Conservation (phyloP, 441 rosid species). For the Flueggea neowawraea region DNA sequence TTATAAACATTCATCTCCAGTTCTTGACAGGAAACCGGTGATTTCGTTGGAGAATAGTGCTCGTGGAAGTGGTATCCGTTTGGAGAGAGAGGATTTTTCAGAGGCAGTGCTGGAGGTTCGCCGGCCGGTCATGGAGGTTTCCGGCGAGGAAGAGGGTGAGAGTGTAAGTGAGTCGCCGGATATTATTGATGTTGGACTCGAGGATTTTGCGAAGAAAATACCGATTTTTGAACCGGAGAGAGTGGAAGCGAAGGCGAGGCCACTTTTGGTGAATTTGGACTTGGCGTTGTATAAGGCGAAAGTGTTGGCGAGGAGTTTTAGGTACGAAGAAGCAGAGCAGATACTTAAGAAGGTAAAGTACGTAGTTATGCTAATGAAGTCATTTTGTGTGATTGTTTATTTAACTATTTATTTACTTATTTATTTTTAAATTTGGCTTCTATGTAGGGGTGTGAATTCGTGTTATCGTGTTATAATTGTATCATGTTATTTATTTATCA, state of each 20-base stretch:
- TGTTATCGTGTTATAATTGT: no score
- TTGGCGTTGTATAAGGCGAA: slow-evolving; percentile 82
- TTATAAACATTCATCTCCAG: slow-evolving; percentile 26
- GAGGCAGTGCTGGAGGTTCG: slow-evolving; percentile 51
- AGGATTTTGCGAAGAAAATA: slow-evolving; percentile 75
- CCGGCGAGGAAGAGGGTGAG: slow-evolving; percentile 15
- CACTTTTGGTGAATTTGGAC: slow-evolving; percentile 72
- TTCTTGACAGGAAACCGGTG: slow-evolving; percentile 30
- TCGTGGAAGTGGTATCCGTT: not conserved
- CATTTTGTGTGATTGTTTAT: no score
- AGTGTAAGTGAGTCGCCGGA: slow-evolving; percentile 27
- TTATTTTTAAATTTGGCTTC: no score
- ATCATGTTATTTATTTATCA: no score
- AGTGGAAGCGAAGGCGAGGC: slow-evolving; percentile 30
- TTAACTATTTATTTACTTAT: no score
- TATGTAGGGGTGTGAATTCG: no score
- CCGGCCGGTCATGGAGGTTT: slow-evolving; percentile 57
- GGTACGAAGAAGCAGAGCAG: slow-evolving; percentile 59
- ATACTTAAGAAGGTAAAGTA: slow-evolving; percentile 66
- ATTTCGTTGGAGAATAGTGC: not conserved
- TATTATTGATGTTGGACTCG: slow-evolving; percentile 55
- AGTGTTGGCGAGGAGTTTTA: slow-evolving; percentile 49
- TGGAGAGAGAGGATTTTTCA: slow-evolving; percentile 17
- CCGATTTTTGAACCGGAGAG: slow-evolving; percentile 86
- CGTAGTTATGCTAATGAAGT: no score